Evolutionary conservation across 1,139 yeast species (phyloP).

Genomic region (Hemisphaericaspora subhashii): DNA sequence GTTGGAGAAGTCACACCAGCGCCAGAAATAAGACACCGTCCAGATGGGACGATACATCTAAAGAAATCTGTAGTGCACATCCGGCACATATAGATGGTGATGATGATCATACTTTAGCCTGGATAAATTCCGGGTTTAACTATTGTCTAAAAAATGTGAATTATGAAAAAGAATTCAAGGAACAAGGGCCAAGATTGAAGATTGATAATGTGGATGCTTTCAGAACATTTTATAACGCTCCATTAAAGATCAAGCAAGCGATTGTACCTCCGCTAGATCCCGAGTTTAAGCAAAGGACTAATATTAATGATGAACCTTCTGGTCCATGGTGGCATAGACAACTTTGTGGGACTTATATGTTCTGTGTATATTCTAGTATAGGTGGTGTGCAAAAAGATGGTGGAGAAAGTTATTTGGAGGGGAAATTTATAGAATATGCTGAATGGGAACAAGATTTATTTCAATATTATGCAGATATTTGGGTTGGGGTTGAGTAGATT

Average conservation of each 20-base stretch:
- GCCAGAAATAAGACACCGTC: constrained; percentile 13
- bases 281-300: constrained; percentile 17
- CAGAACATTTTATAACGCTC: constrained; percentile 26
- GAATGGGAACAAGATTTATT: constrained; percentile 20
- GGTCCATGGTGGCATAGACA: constrained; percentile 24
- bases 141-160: constrained; percentile 25
- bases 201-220: constrained; percentile 19
- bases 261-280: constrained; percentile 31
- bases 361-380: constrained; percentile 42
- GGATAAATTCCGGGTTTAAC: constrained; percentile 35
- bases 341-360: constrained; percentile 36
- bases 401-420: constrained; percentile 24
- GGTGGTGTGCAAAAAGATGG: constrained; percentile 31
- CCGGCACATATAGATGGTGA: constrained; percentile 40
- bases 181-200: constrained; percentile 22
- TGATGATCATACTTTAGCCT: constrained; percentile 25
- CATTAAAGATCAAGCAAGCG: constrained; percentile 28
- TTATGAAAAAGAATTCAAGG: constrained; percentile 21
- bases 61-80: constrained; percentile 42
- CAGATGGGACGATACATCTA: constrained; percentile 17
- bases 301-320: constrained; percentile 26
- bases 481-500: constrained; percentile 23
- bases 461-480: constrained; percentile 29
- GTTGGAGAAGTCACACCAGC: constrained; percentile 26
- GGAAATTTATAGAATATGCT: constrained; percentile 25